Evolutionary conservation across 2,329 filamentous ascomycete genomes (phyloP).

Genomic region (Pyricularia sp.): DNA sequence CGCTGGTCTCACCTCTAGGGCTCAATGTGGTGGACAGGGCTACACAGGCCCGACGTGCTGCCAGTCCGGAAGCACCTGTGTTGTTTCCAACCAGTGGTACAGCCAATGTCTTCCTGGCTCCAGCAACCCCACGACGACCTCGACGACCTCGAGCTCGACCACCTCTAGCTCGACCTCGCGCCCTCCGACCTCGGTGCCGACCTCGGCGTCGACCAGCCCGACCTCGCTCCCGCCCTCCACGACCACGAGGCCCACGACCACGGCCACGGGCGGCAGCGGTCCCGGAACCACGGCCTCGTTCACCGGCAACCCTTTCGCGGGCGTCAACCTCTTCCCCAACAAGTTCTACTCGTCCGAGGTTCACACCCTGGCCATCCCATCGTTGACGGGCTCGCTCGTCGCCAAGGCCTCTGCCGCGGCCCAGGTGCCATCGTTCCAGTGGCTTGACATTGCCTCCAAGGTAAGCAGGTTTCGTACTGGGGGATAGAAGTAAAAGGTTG

Average conservation of each 20-base stretch:
- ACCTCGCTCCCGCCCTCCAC: not conserved
- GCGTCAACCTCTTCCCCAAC: conserved; percentile 39
- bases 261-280: conserved; percentile 24
- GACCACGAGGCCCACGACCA: not conserved
- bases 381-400: conserved; percentile 40
- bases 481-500: not conserved
- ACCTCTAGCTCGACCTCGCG: conserved; percentile 25
- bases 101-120: conserved; percentile 25
- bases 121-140: conserved; percentile 38
- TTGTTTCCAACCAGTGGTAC: conserved; percentile 19
- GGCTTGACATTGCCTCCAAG: conserved; percentile 26
- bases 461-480: too few species aligned
- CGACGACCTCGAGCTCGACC: conserved; percentile 55
- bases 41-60: conserved; percentile 20
- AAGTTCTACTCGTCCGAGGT: conserved; percentile 42
- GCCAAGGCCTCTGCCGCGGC: conserved; percentile 38
- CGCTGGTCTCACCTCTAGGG: conserved; percentile 7
- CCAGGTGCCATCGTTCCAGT: conserved; percentile 39
- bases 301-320: conserved; percentile 41
- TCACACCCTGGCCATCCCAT: conserved; percentile 44
- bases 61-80: conserved; percentile 16
- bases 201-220: conserved; percentile 51
- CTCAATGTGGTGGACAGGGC: conserved; percentile 21
- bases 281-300: conserved; percentile 55
- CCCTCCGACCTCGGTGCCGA: conserved; percentile 63